Percentiles rank a stretch among this genome's conserved stretches.
These are phyloP conservation scores for Cucumis melo DNA, from an alignment of 306 rosid genomes.

Conservation along the genomic window DNA sequence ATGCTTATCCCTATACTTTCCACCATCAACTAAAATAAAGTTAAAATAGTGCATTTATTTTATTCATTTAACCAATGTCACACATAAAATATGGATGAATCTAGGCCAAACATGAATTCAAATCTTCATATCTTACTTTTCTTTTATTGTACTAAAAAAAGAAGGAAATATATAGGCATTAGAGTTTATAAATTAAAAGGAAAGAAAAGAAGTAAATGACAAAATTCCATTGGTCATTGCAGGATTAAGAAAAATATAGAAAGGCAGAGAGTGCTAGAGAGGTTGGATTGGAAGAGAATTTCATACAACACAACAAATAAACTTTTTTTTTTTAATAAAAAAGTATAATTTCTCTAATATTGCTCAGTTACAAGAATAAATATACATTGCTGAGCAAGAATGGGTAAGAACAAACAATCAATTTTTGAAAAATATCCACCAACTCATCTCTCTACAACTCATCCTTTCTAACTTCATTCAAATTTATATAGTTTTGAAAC, in stretches of 20 bases:
- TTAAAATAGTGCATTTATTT: too few species aligned
- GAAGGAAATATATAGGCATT: too few species aligned
- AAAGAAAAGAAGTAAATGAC: background rate
- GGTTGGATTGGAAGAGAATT: background rate
- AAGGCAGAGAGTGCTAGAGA: background rate
- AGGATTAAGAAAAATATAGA: background rate
- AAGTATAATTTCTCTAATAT: background rate
- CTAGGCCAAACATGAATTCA: too few species aligned
- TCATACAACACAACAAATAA: slow-evolving; percentile 1
- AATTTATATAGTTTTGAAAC: background rate
- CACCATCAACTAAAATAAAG: too few species aligned
- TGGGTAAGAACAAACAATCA: slow-evolving; percentile 10
- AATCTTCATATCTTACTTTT: too few species aligned
- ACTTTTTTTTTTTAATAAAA: background rate
- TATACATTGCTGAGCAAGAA: slow-evolving; percentile 39
- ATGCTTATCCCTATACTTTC: too few species aligned
- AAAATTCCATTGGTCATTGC: background rate
- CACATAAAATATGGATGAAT: too few species aligned
- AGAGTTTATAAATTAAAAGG: background rate
- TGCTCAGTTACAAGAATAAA: slow-evolving; percentile 18
- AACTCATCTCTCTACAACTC: background rate
- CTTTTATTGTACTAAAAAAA: background rate
- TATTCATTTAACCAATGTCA: too few species aligned
- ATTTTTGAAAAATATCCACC: slow-evolving; percentile 8
- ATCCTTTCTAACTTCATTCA: slow-evolving; percentile 7